Conservation (phyloP, 148 eudicot species). For the Diospyros lotus region DNA sequence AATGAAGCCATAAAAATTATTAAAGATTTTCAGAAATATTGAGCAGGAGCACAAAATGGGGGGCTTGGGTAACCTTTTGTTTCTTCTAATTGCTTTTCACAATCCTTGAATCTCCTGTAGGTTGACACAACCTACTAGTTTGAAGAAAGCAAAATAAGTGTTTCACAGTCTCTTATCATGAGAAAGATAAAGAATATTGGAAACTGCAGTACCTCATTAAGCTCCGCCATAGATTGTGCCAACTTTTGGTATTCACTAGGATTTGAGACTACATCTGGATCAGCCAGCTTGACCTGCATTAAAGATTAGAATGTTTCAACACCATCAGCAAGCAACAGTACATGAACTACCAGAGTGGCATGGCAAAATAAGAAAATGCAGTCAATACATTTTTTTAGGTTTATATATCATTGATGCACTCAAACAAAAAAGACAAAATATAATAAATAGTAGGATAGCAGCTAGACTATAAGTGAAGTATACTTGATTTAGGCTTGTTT, state of each 20-base stretch:
- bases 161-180: background rate
- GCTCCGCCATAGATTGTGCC: slow-evolving; percentile 89
- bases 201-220: slow-evolving; percentile 59
- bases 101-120: slow-evolving; percentile 75
- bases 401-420: background rate
- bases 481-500: background rate
- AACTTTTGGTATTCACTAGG: slow-evolving; percentile 87
- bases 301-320: slow-evolving; percentile 1
- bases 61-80: slow-evolving; percentile 56
- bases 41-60: background rate
- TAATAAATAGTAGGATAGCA: background rate
- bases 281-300: slow-evolving; percentile 79
- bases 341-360: background rate
- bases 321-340: background rate
- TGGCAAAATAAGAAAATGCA: background rate
- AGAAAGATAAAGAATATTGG: background rate
- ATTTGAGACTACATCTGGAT: slow-evolving; percentile 92
- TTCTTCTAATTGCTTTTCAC: slow-evolving; percentile 87
- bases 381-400: background rate
- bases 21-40: background rate
- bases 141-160: slow-evolving; percentile 11
- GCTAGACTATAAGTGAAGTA: background rate
- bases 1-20: background rate
- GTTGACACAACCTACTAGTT: slow-evolving; percentile 64
- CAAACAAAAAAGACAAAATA: background rate